Evolutionary conservation across 495 filamentous ascomycete species (phyloP), one percentile per base, ranked within the genome.

Genomic region (Lasiosphaeris hirsuta): DNA sequence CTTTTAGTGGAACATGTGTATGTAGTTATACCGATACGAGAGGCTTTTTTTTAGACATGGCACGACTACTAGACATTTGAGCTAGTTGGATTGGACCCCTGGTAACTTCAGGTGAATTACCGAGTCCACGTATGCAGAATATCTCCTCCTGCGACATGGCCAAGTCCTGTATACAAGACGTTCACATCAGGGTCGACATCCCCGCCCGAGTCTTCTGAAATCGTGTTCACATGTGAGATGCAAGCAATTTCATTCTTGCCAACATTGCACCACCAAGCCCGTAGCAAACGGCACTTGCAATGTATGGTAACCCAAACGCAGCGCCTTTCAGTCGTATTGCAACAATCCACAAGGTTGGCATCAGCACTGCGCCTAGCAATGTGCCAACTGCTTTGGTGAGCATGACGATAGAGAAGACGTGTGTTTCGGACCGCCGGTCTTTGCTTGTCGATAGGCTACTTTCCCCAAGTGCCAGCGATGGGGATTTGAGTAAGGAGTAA

Each of bases 341-440:
- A n/a, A 38, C 37, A 10, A 73, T 63, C 75, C 75, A 78, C 8
- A 75, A 19, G 8, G 63, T 54, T 0, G 74, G 68, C 74, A 78
- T 77, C 11, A 75, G 47, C 8, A 68, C 67, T 0, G 74, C 73
- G 1, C 75, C 75, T 1, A 76, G 49, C 34, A 78, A 48, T 33
- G 71, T 69, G 9, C 74, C 75, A 0, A 75, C 59, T n/a, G 73
- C 72, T 57, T 70, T 70, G 1, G 75, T 69, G 62, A 78, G 64
- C 75, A 78, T 78, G 13, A 75, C 73, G 35, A 77, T 70, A 15
- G 75, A 76, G 52, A 77, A 75, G 15, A 78, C 61, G 41, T 72
- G 73, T 15, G 63, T 65, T 56, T 70, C 59, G 23, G 68, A 59
- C 30, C 15, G 39, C 33, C 30, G 45, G 39, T 2, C 44, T 46